Evolutionary conservation across 768 basidiomycete genomes (phyloP).

Genomic region (Pulveroboletus sp.): DNA sequence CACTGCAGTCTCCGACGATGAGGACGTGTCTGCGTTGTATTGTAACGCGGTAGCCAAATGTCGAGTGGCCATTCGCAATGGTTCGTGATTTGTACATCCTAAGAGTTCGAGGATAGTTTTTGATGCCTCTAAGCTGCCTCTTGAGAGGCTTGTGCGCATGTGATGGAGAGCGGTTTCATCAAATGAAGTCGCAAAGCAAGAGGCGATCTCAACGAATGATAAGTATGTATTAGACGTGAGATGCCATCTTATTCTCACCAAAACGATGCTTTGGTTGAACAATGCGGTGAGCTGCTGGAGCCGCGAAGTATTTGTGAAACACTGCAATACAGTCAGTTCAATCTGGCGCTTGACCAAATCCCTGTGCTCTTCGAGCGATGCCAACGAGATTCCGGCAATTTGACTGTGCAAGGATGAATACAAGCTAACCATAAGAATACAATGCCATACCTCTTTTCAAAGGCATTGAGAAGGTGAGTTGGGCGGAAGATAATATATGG

Average conservation of each 20-base stretch:
- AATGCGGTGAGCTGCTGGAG: conserved; percentile 39
- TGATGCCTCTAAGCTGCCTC: conserved; percentile 17
- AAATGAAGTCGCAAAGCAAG: conserved; percentile 42
- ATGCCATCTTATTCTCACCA: conserved; percentile 33
- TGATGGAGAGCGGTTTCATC: conserved; percentile 21
- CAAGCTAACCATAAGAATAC: background rate
- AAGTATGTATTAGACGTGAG: background rate
- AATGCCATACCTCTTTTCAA: conserved; percentile 38
- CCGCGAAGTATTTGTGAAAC: conserved; percentile 35
- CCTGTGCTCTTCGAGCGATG: conserved; percentile 37
- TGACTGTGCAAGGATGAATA: conserved; percentile 33
- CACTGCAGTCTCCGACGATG: conserved; percentile 24
- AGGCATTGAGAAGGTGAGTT: conserved; percentile 33
- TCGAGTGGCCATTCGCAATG: conserved; percentile 33
- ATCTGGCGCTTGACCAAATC: conserved; percentile 35
- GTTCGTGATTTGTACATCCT: conserved; percentile 29
- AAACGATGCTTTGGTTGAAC: conserved; percentile 37
- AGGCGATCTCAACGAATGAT: conserved; percentile 34
- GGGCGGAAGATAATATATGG: conserved; percentile 45
- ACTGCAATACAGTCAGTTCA: conserved; percentile 36
- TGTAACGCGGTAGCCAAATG: conserved; percentile 28
- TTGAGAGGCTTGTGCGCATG: conserved; percentile 5
- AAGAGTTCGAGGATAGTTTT: conserved; percentile 29
- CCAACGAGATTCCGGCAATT: conserved; percentile 36
- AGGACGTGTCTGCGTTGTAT: conserved; percentile 11